These are phyloP conservation scores for Podila epigama DNA, from an alignment of 192 early-diverging fungal species.

Conservation along the genomic window DNA sequence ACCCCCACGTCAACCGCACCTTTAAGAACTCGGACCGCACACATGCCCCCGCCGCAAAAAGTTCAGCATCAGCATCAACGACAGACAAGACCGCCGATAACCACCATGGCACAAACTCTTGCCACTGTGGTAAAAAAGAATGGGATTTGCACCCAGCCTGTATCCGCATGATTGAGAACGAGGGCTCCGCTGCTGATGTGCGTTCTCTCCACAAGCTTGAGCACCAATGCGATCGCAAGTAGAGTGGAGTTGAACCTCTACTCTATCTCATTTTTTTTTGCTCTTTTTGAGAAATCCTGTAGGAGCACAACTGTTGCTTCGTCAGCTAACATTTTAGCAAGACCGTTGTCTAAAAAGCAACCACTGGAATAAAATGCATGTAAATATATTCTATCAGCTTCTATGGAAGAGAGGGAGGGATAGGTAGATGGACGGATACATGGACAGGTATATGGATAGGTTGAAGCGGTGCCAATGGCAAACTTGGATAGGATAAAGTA, in stretches of 20 bases:
- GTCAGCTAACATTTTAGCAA: no score
- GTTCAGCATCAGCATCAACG: not conserved
- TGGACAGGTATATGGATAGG: no score
- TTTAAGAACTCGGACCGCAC: not conserved
- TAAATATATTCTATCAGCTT: no score
- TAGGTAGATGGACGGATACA: no score
- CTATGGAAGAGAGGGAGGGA: no score
- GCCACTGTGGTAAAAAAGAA: conserved; percentile 24
- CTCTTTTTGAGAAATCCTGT: no score
- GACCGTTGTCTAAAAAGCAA: no score
- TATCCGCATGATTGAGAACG: conserved; percentile 32
- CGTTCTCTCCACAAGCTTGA: conserved; percentile 23
- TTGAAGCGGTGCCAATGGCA: no score
- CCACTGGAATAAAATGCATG: no score
- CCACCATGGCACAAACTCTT: not conserved
- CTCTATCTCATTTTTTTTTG: not conserved
- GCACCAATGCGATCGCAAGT: conserved; percentile 7
- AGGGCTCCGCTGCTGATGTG: conserved; percentile 24
- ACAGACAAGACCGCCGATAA: not conserved
- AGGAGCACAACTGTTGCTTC: no score
- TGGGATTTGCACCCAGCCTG: conserved; percentile 37
- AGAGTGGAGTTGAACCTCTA: not conserved
- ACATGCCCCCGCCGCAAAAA: not conserved
- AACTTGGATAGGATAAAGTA: no score
- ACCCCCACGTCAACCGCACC: conserved; percentile 1